Base-by-base conservation (phyloP, 768 basidiomycete genomes). In the Rhizopogon vesiculosus region DNA sequence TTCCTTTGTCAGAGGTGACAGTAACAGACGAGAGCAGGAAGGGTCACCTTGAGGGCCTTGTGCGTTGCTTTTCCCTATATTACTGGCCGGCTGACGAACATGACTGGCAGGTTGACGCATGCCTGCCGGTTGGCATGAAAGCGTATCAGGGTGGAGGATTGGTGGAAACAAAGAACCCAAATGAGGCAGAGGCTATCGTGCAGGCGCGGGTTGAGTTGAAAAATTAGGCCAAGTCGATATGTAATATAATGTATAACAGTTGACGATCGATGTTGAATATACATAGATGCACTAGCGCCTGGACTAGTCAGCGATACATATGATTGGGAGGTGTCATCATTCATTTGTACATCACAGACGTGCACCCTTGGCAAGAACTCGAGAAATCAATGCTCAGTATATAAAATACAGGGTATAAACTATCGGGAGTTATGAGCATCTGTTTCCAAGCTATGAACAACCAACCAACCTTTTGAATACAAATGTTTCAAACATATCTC, bases 311-410 rank as follows among this genome's bases (percentile, higher is more conserved):
- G 19, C 18, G 1, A 42, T 41, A 31, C 33, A 18, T 18, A 33
- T 18, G 7, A 25, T 25, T 25, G 25, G 4, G 25, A 25, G 25
- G 25, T 46, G 4, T 18, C 15, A 46, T 46, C 45, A 19, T 46
- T 39, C n/a, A 39, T 7, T 1, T 33, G 9, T 33, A 33, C 7
- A 93, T 72, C 98, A 98, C 76, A 86, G 82, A 33, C 65, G 91
- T 49, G 15, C 33, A 35, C 15, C 35, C 33, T 15, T 33, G n/a
- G n/a, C 31, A 25, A 25, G 9, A 33, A 48, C 7, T 38, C 35
- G 10, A 13, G 12, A 38, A 33, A 38, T 38, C 5, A 2, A 35
- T 7, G 46, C 9, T 35, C 19, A 49, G 35, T 35, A 33, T 48
- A 22, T 49, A 9, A 16, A 16, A 19, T 35, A 49, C 46, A 49